Evolutionary conservation across 495 filamentous ascomycete species (phyloP), one percentile per base, ranked within the genome.

Genomic region (Massariosphaeria phaeospora): DNA sequence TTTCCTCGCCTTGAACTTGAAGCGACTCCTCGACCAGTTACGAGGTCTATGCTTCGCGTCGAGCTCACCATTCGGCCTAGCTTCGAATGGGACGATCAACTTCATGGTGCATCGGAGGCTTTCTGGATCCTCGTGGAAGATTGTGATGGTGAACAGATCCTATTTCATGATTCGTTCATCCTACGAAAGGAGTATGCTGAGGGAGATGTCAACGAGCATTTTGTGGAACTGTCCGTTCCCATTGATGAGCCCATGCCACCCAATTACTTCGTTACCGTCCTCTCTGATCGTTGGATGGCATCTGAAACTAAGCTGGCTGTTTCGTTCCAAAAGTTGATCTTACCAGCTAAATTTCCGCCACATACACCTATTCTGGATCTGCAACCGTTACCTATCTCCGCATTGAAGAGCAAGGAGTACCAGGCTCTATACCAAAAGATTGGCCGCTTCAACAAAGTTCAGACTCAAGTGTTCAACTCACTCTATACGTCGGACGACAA

Each of bases 111-210:
- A 24, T 85, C 93, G 0, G 90, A 97, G 69, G 89, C 81, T 57
- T 97, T 96, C 67, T 97, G 93, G 93, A 89, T 99, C 43, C 64
- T 99, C 38, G 90, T 95, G 12, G 93, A 97, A 68, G 93, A 99
- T 62, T 95, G 91, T 54, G 93, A 99, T 65, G 94, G 93, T 15
- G 93, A 97, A 63, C 88, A 97, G 48, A 91, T 99, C 26, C 71
- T 99, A 33, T 96, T 86, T 75, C 89, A 97, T 58, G 93, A 99
- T 66, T 87, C 89, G 58, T 99, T 99, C 67, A 74, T 97, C 27
- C 77, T 99, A 17, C 84, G 90, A 10, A 86, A 83, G 58, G 86
- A 93, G 53, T 94, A 93, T 68, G 91, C 89, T 10, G 69, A 79
- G 43, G 75, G 84, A 0, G 83, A 89, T 54, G 79, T 79, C 74